Conservation (phyloP, 768 basidiomycete genomes). For the Sporobolomyces phaffii region DNA sequence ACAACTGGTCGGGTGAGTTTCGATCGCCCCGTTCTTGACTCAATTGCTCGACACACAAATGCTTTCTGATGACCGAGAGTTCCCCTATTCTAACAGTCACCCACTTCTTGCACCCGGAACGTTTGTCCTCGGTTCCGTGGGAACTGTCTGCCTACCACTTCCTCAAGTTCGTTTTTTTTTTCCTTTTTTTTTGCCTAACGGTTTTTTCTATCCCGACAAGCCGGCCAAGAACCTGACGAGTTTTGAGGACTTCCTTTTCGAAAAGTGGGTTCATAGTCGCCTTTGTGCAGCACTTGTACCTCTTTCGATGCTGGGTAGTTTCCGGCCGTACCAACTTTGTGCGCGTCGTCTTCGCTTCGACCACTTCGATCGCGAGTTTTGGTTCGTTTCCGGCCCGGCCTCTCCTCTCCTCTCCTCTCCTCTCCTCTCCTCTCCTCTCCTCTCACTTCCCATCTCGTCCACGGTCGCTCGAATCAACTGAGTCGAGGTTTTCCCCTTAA, state of each 20-base stretch:
- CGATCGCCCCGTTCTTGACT: too few relatives aligned
- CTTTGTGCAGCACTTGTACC: not conserved
- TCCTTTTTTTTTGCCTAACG: not conserved
- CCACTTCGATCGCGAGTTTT: not conserved
- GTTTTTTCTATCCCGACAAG: not conserved
- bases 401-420: not conserved
- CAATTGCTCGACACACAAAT: too few relatives aligned
- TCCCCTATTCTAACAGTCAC: too few relatives aligned
- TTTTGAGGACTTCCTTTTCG: too few relatives aligned
- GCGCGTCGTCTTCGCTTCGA: not conserved
- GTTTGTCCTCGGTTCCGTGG: not conserved
- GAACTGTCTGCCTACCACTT: constrained; percentile 1
- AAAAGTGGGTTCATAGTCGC: not conserved
- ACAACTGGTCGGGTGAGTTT: constrained; percentile 8
- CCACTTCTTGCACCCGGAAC: not conserved
- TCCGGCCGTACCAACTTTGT: not conserved
- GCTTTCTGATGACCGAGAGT: too few relatives aligned
- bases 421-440: too few relatives aligned
- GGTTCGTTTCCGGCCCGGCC: not conserved
- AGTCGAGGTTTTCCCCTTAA: too few relatives aligned
- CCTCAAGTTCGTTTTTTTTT: not conserved
- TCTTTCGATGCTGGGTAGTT: not conserved
- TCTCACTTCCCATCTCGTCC: too few relatives aligned
- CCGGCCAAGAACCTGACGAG: too few relatives aligned
- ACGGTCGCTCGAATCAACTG: too few relatives aligned